These are phyloP conservation scores for Diplodia seriata DNA, from an alignment of 2,329 filamentous ascomycete genomes.

Conservation along the genomic window DNA sequence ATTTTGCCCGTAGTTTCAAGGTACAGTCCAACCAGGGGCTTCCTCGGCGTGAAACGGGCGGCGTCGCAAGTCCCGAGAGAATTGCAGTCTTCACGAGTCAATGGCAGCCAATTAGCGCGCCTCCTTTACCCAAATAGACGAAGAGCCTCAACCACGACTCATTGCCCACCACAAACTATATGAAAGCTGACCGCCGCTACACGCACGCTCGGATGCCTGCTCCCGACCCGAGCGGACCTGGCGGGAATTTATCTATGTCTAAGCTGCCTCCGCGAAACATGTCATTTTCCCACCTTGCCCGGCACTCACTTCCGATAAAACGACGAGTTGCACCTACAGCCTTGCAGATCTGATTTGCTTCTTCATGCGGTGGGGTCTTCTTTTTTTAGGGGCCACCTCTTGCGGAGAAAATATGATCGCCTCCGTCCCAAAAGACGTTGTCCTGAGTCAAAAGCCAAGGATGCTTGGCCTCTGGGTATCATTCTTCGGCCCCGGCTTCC, in stretches of 20 bases:
- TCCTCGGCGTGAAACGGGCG: slow-evolving; percentile 28
- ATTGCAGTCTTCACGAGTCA: slow-evolving; percentile 26
- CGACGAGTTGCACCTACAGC: neutral
- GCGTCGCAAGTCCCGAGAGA: slow-evolving; percentile 19
- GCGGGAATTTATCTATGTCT: slow-evolving; percentile 2
- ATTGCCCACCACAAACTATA: slow-evolving; percentile 2
- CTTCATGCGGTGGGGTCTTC: slow-evolving; percentile 5
- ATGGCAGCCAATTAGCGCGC: slow-evolving; percentile 24
- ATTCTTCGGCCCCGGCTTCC: slow-evolving; percentile 5
- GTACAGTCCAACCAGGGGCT: slow-evolving; percentile 13
- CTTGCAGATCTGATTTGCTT: neutral
- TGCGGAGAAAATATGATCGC: neutral
- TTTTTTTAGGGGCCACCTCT: slow-evolving; percentile 1
- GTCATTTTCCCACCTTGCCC: neutral
- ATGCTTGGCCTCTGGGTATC: neutral
- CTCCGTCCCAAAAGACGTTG: no score
- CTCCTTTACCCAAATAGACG: slow-evolving; percentile 22
- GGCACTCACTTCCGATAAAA: neutral
- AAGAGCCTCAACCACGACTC: slow-evolving; percentile 27
- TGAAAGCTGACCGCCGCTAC: slow-evolving; percentile 1
- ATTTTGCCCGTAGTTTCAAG: slow-evolving; percentile 28
- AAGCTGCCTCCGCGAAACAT: slow-evolving; percentile 1
- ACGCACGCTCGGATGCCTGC: neutral
- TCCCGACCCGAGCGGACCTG: slow-evolving; percentile 1
- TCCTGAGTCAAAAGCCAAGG: neutral